Conservation (phyloP, 345 rosid species). For the Lumnitzera littorea region DNA sequence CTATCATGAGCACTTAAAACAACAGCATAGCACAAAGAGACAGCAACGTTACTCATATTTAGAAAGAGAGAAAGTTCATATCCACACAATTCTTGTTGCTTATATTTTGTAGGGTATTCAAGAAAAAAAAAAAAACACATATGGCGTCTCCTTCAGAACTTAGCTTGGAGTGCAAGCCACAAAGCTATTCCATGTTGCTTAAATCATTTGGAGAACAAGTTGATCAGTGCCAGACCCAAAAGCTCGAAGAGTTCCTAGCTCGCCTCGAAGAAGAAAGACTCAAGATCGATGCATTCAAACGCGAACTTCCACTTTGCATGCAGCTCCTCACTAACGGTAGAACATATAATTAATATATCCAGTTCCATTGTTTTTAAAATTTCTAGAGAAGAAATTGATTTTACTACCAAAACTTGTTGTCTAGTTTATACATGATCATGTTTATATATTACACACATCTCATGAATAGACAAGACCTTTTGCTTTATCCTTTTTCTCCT, state of each 20-base stretch:
- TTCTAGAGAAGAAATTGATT: neutral
- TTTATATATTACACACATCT: conserved; percentile 4
- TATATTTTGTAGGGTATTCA: too few relatives aligned
- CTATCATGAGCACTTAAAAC: too few relatives aligned
- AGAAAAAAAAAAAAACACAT: neutral
- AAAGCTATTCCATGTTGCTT: conserved; percentile 78
- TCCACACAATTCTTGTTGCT: too few relatives aligned
- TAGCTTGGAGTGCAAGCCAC: conserved; percentile 78
- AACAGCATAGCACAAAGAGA: too few relatives aligned
- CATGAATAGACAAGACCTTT: neutral
- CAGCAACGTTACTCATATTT: too few relatives aligned
- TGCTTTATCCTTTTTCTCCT: conserved; percentile 21
- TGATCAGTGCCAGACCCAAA: conserved; percentile 48
- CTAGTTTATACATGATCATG: conserved; percentile 13
- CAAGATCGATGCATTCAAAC: conserved; percentile 97
- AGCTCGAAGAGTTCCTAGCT: conserved; percentile 78
- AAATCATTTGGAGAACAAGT: conserved; percentile 74
- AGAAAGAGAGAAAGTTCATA: too few relatives aligned
- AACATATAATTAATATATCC: neutral
- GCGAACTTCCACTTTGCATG: conserved; percentile 99
- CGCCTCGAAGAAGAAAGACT: conserved; percentile 87
- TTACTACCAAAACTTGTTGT: neutral
- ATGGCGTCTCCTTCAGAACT: conserved; percentile 85
- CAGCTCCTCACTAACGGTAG: conserved; percentile 93
- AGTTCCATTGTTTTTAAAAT: neutral